Percentiles rank a stretch among this genome's conserved stretches.
Evolutionary conservation across 2,329 filamentous ascomycete genomes (phyloP).

Genomic region (Sporothrix curviconia): DNA sequence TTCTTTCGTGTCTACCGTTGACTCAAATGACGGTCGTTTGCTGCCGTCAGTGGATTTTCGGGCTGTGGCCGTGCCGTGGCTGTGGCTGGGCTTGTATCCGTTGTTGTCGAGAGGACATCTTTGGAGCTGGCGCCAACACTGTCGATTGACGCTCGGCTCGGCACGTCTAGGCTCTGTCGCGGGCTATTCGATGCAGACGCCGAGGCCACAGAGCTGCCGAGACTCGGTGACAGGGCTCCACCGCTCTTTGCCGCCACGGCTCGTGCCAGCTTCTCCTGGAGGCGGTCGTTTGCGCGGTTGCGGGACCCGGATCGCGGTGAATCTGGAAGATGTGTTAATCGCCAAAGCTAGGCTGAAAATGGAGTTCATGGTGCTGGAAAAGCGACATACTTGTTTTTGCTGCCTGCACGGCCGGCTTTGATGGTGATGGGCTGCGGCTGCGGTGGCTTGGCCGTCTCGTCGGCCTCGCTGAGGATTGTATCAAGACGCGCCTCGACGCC

Average conservation of each 20-base stretch:
- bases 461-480: constrained; percentile 78
- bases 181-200: constrained; percentile 35
- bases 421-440: constrained; percentile 24
- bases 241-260: constrained; percentile 69
- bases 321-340: no score
- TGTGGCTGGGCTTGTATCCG: no score
- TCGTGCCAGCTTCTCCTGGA: constrained; percentile 84
- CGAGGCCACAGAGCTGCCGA: constrained; percentile 39
- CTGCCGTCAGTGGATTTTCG: constrained; percentile 18
- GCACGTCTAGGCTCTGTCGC: constrained; percentile 35
- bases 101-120: background rate
- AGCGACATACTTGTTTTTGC: constrained; percentile 28
- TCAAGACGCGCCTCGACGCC: constrained; percentile 91
- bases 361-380: background rate
- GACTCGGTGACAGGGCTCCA: constrained; percentile 35
- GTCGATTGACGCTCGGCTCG: constrained; percentile 28
- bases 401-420: constrained; percentile 22
- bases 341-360: no score
- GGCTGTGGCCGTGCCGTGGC: background rate
- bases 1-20: background rate
- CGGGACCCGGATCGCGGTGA: constrained; percentile 59
- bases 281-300: constrained; percentile 63
- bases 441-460: constrained; percentile 35
- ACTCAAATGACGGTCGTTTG: constrained; percentile 14
- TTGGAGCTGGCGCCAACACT: constrained; percentile 20